Percentiles rank a stretch among this genome's conserved stretches.
phyloP scores from a whole-genome alignment of 129 eudicot species.

The Deinandra increscens region DNA sequence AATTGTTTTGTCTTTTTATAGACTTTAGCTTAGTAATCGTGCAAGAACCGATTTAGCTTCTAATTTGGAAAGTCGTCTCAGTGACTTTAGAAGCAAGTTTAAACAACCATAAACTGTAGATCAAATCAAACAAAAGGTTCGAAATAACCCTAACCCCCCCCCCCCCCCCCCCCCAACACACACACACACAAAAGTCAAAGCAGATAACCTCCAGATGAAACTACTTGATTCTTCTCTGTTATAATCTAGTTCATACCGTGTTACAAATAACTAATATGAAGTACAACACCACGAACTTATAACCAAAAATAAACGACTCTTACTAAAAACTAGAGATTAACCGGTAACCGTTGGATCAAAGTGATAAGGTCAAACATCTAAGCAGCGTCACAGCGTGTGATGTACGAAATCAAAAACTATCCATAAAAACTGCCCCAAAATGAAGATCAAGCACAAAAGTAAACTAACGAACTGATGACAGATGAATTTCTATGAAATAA shows the following conservation, averaged over 20 bases:
- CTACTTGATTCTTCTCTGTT: not conserved
- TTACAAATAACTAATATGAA: not conserved
- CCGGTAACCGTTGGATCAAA: too few species aligned
- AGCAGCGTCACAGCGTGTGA: constrained; percentile 10
- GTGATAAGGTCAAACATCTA: constrained; percentile 10
- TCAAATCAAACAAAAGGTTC: not conserved
- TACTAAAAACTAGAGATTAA: too few species aligned
- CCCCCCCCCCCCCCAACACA: too few species aligned
- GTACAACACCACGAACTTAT: not conserved
- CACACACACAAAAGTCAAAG: constrained; percentile 16
- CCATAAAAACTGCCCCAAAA: not conserved
- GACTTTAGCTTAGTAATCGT: too few species aligned
- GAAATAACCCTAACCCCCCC: constrained; percentile 16
- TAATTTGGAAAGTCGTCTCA: too few species aligned
- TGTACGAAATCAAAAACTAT: not conserved
- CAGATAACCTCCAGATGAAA: not conserved
- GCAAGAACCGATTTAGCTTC: too few species aligned
- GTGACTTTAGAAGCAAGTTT: too few species aligned
- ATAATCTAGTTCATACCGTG: not conserved
- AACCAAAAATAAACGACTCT: not conserved
- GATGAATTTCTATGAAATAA: not conserved
- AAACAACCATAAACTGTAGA: too few species aligned
- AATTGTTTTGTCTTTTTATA: too few species aligned
- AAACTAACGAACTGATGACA: not conserved
- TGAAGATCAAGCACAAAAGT: constrained; percentile 9